A percentile compares a stretch with the other conserved stretches of the same genome.
These are phyloP conservation scores for Dryas octopetala DNA, from an alignment of 306 rosid species.

Conservation along the genomic window DNA sequence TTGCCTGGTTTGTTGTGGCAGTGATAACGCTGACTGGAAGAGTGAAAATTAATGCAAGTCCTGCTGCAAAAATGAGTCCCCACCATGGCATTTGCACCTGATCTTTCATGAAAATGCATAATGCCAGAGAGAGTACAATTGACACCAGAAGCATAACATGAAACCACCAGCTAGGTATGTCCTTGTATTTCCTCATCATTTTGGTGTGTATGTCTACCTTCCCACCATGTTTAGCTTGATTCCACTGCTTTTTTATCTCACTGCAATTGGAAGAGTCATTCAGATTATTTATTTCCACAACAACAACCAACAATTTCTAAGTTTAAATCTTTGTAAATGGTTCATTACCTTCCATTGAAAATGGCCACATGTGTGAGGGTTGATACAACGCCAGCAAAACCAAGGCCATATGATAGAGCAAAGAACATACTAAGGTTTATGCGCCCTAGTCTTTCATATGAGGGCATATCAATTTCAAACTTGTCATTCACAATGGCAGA, in stretches of 20 bases:
- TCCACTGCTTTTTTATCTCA: constrained; percentile 61
- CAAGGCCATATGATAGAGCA: constrained; percentile 69
- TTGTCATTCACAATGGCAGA: constrained; percentile 51
- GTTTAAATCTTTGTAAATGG: neutral
- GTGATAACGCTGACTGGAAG: constrained; percentile 43
- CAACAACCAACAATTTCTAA: neutral
- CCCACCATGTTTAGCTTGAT: constrained; percentile 46
- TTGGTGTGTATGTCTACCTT: constrained; percentile 71
- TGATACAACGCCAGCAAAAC: constrained; percentile 73
- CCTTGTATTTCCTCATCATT: constrained; percentile 64
- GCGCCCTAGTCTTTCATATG: constrained; percentile 47
- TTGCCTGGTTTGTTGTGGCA: constrained; percentile 47
- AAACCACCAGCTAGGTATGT: constrained; percentile 90
- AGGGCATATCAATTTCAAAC: constrained; percentile 42
- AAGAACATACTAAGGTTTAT: constrained; percentile 65
- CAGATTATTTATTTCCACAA: neutral
- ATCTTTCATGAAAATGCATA: constrained; percentile 43
- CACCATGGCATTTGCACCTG: constrained; percentile 43
- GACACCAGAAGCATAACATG: constrained; percentile 41
- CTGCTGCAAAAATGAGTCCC: constrained; percentile 38
- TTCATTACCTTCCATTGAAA: constrained; percentile 66
- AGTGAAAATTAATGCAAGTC: constrained; percentile 38
- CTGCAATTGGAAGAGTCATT: constrained; percentile 25
- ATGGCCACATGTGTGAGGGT: constrained; percentile 67
- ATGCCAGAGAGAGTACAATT: constrained; percentile 42